Evolutionary conservation across 2,329 filamentous ascomycete species (phyloP), one percentile per base, ranked within the genome.

Genomic region (Neopestalotiopsis sp.): DNA sequence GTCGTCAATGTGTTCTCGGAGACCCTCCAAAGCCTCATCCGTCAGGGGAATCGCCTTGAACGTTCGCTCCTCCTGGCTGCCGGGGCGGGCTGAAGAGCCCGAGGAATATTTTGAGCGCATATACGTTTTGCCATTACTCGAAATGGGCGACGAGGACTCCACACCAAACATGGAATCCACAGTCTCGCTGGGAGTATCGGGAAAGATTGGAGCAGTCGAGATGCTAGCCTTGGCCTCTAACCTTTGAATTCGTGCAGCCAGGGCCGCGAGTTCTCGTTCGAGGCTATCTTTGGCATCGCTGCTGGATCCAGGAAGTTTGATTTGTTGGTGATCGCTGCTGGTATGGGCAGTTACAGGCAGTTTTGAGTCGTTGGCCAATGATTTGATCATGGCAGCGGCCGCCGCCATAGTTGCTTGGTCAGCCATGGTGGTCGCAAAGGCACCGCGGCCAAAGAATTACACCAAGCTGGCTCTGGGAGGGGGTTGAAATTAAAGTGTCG

Each of bases 1-100:
- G 79, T 95, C 94, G 78, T 97, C 93, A 72, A 98, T 92, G 81
- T 97, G 94, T 75, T 97, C 94, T 75, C 92, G 92, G 73, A 98
- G 86, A 72, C 93, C 92, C 80, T 92, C 91, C 75, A 97, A 91
- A 79, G 95, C 93, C 82, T 95, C 92, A 78, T 94, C 92, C 74
- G 91, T 93, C 76, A 93, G 88, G 76, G 89, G 83, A 81, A 84
- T 76, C 79, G 75, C 82, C 75, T 74, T 86, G 75, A 72, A 81
- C 64, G 71, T 17, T 32, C 70, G 77, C 61, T 82, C 80, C 69
- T 82, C 82, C 24, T 70, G 60, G n/a, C 74, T 75, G 72, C 74
- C 76, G 65, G 74, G 72, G 71, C 78, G 82, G 69, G 80, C 76
- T 67, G 85, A 81, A 69, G 80, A 81, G 69, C 78, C 77, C 66